Base-by-base conservation (phyloP, 2,329 filamentous ascomycete species). In the Aspergillus texensis region DNA sequence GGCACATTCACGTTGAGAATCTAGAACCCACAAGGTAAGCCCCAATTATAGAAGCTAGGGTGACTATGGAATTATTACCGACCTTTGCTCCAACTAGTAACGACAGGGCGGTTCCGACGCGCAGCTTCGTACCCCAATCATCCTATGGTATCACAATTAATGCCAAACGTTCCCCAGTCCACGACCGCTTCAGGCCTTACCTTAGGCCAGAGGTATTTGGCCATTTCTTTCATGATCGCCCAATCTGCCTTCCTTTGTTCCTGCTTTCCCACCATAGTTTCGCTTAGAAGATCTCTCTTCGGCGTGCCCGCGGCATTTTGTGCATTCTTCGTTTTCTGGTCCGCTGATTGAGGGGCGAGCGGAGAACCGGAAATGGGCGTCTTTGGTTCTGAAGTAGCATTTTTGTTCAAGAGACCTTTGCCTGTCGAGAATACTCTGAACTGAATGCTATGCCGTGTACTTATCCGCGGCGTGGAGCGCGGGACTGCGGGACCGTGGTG, bases 171-270 rank as follows among this genome's bases (percentile, higher is more conserved):
- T 32, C 26, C 19, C 21, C 53, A 28, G 24, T 45, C 55, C 21
- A 46, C 12, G 14, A 21, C 46, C 30, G 30, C 30, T 53, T 24
- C 56, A 26, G 53, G 30, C 53, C 71, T 64, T 74, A 83, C 84
- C 80, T 95, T 96, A 26, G 95, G 95, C 95, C 95, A 99, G 26
- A 99, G 83, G 78, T 99, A 99, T 66, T 89, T 89, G 64, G 91
- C 89, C 94, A 99, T 98, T 78, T 99, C 94, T 80, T 91, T 96
- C 84, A 99, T 95, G 70, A 99, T 99, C 55, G 94, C 94, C 94
- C 94, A 97, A 75, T 99, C 95, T 10, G 94, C 94, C 80, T 94
- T 96, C 71, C 95, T 88, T 84, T 99, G 96, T 80, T 97, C 92
- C 71, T 94, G 89, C 24, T 88, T 89, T 57, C 88, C 88, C 74